phyloP scores from a whole-genome alignment of 2,329 filamentous ascomycete species.

The Diaporthe sp. region DNA sequence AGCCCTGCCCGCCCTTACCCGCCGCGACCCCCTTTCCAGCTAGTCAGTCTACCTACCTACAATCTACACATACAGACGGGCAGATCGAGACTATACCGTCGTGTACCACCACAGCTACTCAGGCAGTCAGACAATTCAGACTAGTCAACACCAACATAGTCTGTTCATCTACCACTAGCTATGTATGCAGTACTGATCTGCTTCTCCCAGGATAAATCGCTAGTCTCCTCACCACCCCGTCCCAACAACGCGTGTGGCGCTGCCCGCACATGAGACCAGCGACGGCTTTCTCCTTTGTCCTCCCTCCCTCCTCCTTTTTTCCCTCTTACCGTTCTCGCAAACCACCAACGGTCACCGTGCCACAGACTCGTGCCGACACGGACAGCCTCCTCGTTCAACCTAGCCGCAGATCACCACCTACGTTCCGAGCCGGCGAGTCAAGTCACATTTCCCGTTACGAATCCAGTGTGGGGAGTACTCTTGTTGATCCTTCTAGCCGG shows the following conservation, averaged over 20 bases:
- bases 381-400: not conserved
- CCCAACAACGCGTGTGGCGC: conserved; percentile 1
- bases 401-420: conserved; percentile 16
- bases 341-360: not conserved
- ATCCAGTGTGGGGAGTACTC: not conserved
- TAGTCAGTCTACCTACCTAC: not conserved
- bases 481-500: conserved; percentile 8
- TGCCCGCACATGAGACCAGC: not conserved
- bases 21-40: not conserved
- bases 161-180: not conserved
- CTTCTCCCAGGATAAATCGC: conserved; percentile 2
- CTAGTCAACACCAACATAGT: not conserved
- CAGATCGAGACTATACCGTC: not conserved
- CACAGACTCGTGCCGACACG: not conserved
- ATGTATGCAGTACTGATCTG: not conserved
- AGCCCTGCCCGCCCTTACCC: not conserved
- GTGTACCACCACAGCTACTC: too few species aligned
- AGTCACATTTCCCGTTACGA: conserved; percentile 6
- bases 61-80: not conserved
- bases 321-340: not conserved
- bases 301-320: not conserved
- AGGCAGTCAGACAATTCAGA: not conserved
- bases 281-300: not conserved
- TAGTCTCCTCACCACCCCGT: not conserved
- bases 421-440: not conserved